These are phyloP conservation scores for Aegilops tauschii DNA, from an alignment of 176 grass and related monocot species.

Conservation along the genomic window DNA sequence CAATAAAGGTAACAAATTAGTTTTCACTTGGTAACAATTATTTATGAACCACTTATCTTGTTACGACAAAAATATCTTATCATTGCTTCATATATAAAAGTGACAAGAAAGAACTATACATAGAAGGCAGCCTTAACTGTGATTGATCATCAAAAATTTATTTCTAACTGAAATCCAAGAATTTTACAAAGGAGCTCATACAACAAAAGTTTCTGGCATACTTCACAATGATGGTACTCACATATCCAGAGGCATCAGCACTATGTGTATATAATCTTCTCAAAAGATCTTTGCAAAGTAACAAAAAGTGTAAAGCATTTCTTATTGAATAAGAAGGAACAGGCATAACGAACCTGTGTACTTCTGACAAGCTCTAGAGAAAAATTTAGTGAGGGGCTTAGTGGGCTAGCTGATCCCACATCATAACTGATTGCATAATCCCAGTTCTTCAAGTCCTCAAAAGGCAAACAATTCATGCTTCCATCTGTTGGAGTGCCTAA, in stretches of 20 bases:
- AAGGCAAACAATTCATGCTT: conserved; percentile 39
- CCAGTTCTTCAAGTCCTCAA: conserved; percentile 80
- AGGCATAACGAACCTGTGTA: conserved; percentile 45
- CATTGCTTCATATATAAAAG: neutral
- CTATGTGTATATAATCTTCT: neutral
- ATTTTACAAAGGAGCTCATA: neutral
- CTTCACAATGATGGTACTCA: neutral
- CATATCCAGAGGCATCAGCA: neutral
- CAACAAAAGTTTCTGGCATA: neutral
- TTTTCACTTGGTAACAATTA: neutral
- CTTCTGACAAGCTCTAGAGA: conserved; percentile 68
- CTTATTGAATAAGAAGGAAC: conserved; percentile 1
- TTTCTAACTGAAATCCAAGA: neutral
- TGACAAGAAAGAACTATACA: neutral
- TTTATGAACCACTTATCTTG: neutral
- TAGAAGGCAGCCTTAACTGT: neutral
- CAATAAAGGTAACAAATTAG: neutral
- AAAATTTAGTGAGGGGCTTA: conserved; percentile 83
- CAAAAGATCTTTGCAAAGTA: neutral
- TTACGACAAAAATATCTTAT: neutral
- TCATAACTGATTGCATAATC: conserved; percentile 80
- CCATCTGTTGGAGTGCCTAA: conserved; percentile 32
- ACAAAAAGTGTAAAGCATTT: neutral
- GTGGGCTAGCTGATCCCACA: conserved; percentile 61
- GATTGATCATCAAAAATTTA: neutral